phyloP scores from a whole-genome alignment of 1,284 basidiomycete genomes.

The Rhodotorula sp. region DNA sequence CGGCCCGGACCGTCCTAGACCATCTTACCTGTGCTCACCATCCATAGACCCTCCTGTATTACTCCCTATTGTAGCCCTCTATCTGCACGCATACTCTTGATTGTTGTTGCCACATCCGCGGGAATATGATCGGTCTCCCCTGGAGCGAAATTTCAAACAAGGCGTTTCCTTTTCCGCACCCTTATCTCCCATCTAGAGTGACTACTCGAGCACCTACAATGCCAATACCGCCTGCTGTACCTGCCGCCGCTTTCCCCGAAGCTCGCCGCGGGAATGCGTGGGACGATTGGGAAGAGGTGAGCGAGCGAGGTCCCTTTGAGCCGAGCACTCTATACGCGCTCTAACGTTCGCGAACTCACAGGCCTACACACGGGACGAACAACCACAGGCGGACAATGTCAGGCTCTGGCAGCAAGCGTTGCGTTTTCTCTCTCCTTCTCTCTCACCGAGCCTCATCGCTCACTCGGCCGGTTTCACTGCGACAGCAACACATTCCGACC shows the following conservation, averaged over 20 bases:
- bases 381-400: constrained; percentile 5
- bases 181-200: too few species aligned
- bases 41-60: background rate
- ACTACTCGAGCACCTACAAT: too few species aligned
- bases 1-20: constrained; percentile 22
- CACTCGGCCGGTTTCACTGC: background rate
- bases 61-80: background rate
- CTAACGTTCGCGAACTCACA: background rate
- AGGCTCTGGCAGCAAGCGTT: constrained; percentile 30
- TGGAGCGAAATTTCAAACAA: too few species aligned
- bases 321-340: background rate
- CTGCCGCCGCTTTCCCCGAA: background rate
- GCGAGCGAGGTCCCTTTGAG: too few species aligned
- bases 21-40: background rate
- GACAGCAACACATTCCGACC: constrained; percentile 17
- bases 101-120: too few species aligned
- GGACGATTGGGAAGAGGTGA: constrained; percentile 13
- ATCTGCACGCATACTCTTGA: background rate
- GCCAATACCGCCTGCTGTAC: too few species aligned
- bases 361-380: constrained; percentile 9
- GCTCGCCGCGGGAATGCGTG: background rate
- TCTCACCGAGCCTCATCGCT: background rate
- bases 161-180: too few species aligned
- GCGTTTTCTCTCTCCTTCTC: background rate
- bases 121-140: too few species aligned